These are phyloP conservation scores for Abortiporus biennis DNA, from an alignment of 1,284 basidiomycete species.

Conservation along the genomic window DNA sequence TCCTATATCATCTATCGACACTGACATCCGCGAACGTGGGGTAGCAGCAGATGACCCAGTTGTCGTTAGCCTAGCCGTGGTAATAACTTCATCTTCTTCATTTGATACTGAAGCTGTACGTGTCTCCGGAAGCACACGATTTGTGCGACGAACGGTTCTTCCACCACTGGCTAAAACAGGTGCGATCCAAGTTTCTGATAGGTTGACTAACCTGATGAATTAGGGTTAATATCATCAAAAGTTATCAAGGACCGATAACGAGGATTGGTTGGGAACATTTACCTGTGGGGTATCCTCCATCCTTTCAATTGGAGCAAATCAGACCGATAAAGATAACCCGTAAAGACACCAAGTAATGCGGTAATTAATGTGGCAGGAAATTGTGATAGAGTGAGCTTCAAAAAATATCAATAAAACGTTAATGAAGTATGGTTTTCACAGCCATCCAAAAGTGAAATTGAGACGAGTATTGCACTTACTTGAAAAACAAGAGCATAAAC, in stretches of 20 bases:
- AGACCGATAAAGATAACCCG: slow-evolving; percentile 76
- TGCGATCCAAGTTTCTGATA: slow-evolving; percentile 17
- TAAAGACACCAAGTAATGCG: slow-evolving; percentile 56
- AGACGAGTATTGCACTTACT: slow-evolving; percentile 35
- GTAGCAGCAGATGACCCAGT: background rate
- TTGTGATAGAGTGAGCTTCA: slow-evolving; percentile 67
- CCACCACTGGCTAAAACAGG: slow-evolving; percentile 21
- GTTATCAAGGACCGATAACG: background rate
- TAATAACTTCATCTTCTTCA: slow-evolving; percentile 48
- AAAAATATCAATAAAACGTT: background rate
- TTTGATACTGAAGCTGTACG: slow-evolving; percentile 14
- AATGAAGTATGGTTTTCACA: background rate
- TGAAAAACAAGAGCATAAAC: slow-evolving; percentile 63
- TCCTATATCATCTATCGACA: background rate
- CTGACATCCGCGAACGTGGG: too few relatives aligned
- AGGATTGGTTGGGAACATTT: background rate
- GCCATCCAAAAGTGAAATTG: too few relatives aligned
- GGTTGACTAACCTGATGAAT: slow-evolving; percentile 14
- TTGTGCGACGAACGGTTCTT: slow-evolving; percentile 34
- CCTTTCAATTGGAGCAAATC: slow-evolving; percentile 69
- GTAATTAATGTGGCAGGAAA: slow-evolving; percentile 60
- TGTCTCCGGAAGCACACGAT: slow-evolving; percentile 51
- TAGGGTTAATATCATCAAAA: background rate
- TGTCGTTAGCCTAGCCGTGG: slow-evolving; percentile 37
- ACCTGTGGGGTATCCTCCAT: slow-evolving; percentile 49